phyloP scores from a whole-genome alignment of 305 asterid species.

The Solanum hybrid region DNA sequence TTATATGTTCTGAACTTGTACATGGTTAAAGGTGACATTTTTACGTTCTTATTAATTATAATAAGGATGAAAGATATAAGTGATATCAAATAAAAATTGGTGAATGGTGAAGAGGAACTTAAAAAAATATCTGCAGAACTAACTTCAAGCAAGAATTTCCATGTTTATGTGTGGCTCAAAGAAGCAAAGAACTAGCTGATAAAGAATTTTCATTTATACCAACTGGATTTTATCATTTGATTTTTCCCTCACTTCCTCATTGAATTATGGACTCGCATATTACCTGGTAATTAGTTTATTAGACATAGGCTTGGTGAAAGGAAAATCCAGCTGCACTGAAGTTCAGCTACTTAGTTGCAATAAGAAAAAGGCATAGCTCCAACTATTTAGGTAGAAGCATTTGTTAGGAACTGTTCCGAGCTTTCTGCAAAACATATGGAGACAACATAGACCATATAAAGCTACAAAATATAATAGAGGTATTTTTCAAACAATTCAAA shows the following conservation, averaged over 20 bases:
- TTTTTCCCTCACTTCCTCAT: not conserved
- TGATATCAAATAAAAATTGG: not conserved
- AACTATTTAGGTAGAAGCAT: not conserved
- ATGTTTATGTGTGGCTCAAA: not conserved
- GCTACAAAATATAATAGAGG: not conserved
- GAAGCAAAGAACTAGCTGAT: not conserved
- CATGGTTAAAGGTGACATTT: not conserved
- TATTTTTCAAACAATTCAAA: not conserved
- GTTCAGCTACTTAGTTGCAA: not conserved
- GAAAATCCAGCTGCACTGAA: not conserved
- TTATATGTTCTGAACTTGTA: not conserved
- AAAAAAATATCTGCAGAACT: not conserved
- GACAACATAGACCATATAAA: not conserved
- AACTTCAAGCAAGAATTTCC: not conserved
- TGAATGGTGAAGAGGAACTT: not conserved
- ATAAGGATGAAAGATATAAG: not conserved
- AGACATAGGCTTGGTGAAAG: not conserved
- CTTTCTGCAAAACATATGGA: not conserved
- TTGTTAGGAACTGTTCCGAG: not conserved
- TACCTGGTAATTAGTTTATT: not conserved
- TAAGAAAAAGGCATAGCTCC: not conserved
- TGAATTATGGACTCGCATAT: not conserved
- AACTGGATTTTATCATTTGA: not conserved
- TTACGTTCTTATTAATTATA: not conserved
- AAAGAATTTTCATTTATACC: not conserved